These are phyloP conservation scores for Phytophthora fragariaefolia DNA, from an alignment of 352 stramenopile genomes.

Conservation along the genomic window DNA sequence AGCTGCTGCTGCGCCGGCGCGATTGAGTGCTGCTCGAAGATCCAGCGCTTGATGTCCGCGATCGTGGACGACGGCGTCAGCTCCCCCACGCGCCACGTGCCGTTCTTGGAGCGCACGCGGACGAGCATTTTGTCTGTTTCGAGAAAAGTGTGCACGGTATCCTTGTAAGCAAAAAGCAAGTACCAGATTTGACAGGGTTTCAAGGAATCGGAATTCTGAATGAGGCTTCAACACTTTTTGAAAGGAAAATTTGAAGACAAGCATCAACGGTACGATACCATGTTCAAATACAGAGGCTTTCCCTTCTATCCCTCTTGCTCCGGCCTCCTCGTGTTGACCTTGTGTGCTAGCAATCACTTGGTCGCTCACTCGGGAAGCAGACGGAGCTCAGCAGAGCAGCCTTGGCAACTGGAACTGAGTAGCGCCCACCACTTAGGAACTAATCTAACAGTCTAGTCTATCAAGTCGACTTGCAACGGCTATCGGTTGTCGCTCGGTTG, in stretches of 20 bases:
- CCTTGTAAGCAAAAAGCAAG: background rate
- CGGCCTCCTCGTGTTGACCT: slow-evolving; percentile 1
- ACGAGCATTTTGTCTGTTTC: slow-evolving; percentile 61
- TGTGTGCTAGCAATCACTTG: background rate
- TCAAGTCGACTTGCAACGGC: slow-evolving; percentile 37
- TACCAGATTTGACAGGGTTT: slow-evolving; percentile 16
- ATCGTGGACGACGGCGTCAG: slow-evolving; percentile 70
- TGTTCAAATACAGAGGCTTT: slow-evolving; percentile 45
- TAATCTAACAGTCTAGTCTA: slow-evolving; percentile 85
- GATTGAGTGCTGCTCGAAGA: slow-evolving; percentile 79
- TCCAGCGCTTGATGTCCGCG: slow-evolving; percentile 76
- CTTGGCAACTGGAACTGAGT: slow-evolving; percentile 59
- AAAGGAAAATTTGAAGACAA: background rate
- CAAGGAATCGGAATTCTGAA: background rate
- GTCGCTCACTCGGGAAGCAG: slow-evolving; percentile 7
- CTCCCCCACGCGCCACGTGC: slow-evolving; percentile 85
- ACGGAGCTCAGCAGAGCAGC: slow-evolving; percentile 27
- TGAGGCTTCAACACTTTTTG: background rate
- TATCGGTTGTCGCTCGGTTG: slow-evolving; percentile 24
- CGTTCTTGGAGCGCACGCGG: slow-evolving; percentile 88
- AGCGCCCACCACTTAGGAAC: slow-evolving; percentile 86
- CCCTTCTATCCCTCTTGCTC: slow-evolving; percentile 16
- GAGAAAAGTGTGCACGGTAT: slow-evolving; percentile 22
- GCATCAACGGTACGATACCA: slow-evolving; percentile 35
- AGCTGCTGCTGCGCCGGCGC: slow-evolving; percentile 54